phyloP scores from a whole-genome alignment of 345 rosid species.

The Aquilaria sinensis region DNA sequence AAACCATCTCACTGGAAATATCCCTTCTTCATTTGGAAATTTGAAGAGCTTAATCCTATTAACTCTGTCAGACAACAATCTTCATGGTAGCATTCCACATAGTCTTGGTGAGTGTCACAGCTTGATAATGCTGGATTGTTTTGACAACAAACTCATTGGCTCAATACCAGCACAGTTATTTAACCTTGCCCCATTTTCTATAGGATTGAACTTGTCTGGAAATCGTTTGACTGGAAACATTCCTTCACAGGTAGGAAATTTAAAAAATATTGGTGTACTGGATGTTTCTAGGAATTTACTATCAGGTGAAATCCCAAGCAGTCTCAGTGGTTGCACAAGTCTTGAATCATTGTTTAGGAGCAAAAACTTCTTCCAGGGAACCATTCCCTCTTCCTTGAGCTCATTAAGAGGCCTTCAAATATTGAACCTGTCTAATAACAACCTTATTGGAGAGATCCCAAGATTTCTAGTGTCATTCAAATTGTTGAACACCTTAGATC shows the following conservation, averaged over 20 bases:
- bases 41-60: not conserved
- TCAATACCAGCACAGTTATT: conserved; percentile 2
- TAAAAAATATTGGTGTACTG: not conserved
- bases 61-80: not conserved
- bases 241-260: not conserved
- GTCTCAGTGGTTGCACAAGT: conserved; percentile 19
- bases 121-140: not conserved
- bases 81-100: conserved; percentile 8
- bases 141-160: not conserved
- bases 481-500: conserved; percentile 9
- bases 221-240: conserved; percentile 5
- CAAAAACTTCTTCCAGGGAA: conserved; percentile 20
- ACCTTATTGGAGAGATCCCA: conserved; percentile 23
- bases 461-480: not conserved
- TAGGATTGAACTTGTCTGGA: rapidly evolving
- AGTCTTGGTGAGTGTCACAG: not conserved
- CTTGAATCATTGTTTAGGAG: conserved; percentile 11
- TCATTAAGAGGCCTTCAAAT: conserved; percentile 17
- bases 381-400: conserved; percentile 25
- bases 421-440: conserved; percentile 32
- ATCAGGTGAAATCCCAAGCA: conserved; percentile 15
- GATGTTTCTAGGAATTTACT: not conserved
- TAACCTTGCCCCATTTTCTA: not conserved
- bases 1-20: conserved; percentile 6
- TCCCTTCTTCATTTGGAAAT: conserved; percentile 15